A percentile compares a stretch with the other conserved stretches of the same genome.
phyloP scores from a whole-genome alignment of 2,329 filamentous ascomycete genomes.

The Diaporthe australafricana region DNA sequence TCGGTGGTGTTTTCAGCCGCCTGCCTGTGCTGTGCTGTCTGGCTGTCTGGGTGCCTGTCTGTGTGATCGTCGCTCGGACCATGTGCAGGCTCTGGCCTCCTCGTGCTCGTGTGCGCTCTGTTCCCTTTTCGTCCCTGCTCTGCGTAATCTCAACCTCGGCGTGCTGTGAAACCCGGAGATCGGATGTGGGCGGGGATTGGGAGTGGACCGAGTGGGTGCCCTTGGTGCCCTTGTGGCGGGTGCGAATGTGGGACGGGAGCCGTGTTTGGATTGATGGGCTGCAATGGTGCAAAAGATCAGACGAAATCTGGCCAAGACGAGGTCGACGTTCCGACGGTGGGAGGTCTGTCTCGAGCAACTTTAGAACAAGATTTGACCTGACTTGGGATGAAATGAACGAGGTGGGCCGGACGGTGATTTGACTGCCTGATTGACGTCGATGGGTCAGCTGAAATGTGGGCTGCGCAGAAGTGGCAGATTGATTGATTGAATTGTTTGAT shows the following conservation, averaged over 20 bases:
- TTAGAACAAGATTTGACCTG: constrained; percentile 27
- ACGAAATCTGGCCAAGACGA: constrained; percentile 17
- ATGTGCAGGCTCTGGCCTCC: neutral
- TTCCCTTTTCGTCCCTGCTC: neutral
- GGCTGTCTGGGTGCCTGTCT: neutral
- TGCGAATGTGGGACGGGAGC: constrained; percentile 12
- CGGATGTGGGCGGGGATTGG: constrained; percentile 21
- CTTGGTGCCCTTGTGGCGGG: neutral
- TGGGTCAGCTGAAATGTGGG: constrained; percentile 2
- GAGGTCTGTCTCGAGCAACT: neutral
- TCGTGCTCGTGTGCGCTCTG: neutral
- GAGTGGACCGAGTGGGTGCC: constrained; percentile 20
- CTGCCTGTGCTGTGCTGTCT: neutral
- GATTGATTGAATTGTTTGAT: neutral
- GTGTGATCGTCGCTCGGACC: constrained; percentile 25
- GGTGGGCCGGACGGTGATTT: constrained; percentile 10
- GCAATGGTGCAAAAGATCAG: constrained; percentile 6
- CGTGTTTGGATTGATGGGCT: neutral
- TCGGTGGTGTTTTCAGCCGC: constrained; percentile 22
- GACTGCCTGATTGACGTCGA: no score
- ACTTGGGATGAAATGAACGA: constrained; percentile 14
- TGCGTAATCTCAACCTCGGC: neutral
- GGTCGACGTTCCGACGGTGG: neutral
- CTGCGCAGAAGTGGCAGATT: neutral
- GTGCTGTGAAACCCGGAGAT: constrained; percentile 16